Conservation (phyloP, 2,329 filamentous ascomycete genomes). For the Cordyceps sp. region DNA sequence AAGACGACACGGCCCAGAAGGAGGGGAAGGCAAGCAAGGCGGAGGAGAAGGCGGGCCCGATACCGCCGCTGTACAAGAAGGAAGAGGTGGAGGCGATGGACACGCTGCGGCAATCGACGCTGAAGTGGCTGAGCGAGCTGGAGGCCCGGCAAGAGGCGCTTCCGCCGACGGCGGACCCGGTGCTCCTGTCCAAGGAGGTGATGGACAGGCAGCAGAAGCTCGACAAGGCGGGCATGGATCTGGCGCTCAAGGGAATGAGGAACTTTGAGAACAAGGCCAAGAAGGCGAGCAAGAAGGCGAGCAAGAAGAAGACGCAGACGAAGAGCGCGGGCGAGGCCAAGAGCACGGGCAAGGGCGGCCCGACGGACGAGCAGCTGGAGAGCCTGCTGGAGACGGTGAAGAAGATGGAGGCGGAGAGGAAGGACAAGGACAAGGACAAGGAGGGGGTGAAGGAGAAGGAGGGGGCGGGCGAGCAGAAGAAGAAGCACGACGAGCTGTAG, state of each 20-base stretch:
- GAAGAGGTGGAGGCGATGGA: constrained; percentile 55
- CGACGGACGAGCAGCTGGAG: constrained; percentile 30
- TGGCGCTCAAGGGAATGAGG: constrained; percentile 53
- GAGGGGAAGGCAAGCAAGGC: constrained; percentile 25
- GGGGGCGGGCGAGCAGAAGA: constrained; percentile 7
- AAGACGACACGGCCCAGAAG: constrained; percentile 26
- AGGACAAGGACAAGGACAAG: constrained; percentile 9
- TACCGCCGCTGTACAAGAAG: constrained; percentile 52
- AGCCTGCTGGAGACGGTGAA: constrained; percentile 25
- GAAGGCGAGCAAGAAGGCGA: constrained; percentile 15
- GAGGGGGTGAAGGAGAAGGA: constrained; percentile 11
- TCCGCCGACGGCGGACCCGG: constrained; percentile 53
- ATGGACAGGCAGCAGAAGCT: constrained; percentile 52
- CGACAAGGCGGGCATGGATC: constrained; percentile 50
- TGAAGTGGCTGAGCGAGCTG: constrained; percentile 61
- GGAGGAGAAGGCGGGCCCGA: constrained; percentile 28
- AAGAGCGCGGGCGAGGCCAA: constrained; percentile 16
- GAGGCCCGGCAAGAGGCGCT: constrained; percentile 56
- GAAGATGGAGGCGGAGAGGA: constrained; percentile 12
- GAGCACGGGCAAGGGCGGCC: constrained; percentile 24
- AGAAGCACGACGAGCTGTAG: constrained; percentile 14
- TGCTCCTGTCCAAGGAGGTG: constrained; percentile 57
- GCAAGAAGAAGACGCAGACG: constrained; percentile 17
- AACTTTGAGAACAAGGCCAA: constrained; percentile 22
- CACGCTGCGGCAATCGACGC: constrained; percentile 42